Evolutionary conservation across 2,329 filamentous ascomycete species (phyloP), one percentile per base, ranked within the genome.

Genomic region (Didymella arachidicola): DNA sequence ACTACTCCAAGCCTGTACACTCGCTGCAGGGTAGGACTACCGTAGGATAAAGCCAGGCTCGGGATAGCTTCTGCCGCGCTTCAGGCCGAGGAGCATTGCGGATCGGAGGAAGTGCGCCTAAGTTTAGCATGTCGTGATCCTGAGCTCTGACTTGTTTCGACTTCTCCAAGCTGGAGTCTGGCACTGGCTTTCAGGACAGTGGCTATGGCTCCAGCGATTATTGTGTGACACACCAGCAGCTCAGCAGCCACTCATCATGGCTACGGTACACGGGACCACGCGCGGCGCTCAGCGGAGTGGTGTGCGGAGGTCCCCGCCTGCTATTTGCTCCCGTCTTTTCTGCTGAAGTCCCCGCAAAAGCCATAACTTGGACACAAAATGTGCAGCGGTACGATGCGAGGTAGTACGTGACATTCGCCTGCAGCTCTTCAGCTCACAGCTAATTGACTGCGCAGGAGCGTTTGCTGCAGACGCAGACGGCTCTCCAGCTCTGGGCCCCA

Each of bases 381-480:
- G 66, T 59, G 56, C 51, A 52, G 55, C 68, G 65, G 65, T 59
- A 72, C 70, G 59, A 53, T 72, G 57, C 71, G 68, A 68, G 71
- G 69, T 70, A 68, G 42, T 49, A 56, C 60, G 58, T 51, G 32
- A 45, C 50, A 41, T 14, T 14, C 38, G 26, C 42, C 14, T 27
- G 3, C 50, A 47, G 43, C 19, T 2, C 45, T 3, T 4, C 53
- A 42, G 41, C 44, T 42, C 39, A 36, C 49, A 12, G 25, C 56
- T 53, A 27, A 59, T 18, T 22, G 26, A 29, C 1, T 18, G 16
- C 7, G 34, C 45, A 74, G 72, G 63, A 30, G 61, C 68, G 8
- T 71, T 71, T 51, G 69, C 72, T 46, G 72, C 63, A 26, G 72
- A 74, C 49, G 73, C 70, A 25, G 75, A 77, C 59, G 75, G 67